Evolutionary conservation across 306 rosid species (phyloP).

Genomic region (Cicer cuneatum): DNA sequence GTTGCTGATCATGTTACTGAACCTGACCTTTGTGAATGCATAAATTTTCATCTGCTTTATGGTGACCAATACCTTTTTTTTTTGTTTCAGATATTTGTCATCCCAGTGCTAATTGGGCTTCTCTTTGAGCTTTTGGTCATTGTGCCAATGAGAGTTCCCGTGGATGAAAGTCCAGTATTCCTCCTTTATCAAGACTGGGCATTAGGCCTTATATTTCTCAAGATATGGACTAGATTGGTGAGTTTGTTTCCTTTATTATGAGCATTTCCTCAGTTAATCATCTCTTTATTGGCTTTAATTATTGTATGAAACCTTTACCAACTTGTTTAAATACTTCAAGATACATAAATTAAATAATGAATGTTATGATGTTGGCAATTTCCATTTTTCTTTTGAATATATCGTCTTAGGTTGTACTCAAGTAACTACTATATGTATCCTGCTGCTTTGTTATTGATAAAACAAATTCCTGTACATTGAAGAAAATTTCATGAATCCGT

Average conservation of each 20-base stretch:
- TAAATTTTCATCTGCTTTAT: conserved; percentile 22
- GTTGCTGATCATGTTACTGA: conserved; percentile 17
- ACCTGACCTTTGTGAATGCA: neutral
- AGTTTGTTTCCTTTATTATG: conserved; percentile 44
- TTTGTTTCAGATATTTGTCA: conserved; percentile 77
- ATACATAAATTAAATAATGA: conserved; percentile 5
- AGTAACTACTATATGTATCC: conserved; percentile 13
- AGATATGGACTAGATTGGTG: conserved; percentile 99
- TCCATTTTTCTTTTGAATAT: neutral
- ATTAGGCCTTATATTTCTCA: conserved; percentile 94
- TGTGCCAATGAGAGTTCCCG: conserved; percentile 98
- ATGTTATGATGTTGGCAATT: neutral
- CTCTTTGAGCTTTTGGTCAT: conserved; percentile 99
- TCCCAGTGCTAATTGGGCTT: conserved; percentile 92
- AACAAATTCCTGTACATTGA: conserved; percentile 8
- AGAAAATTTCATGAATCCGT: conserved; percentile 7
- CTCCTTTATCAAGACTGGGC: conserved; percentile 99
- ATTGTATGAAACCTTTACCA: neutral
- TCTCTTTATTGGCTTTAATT: conserved; percentile 16
- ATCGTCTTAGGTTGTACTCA: conserved; percentile 1
- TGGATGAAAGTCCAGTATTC: conserved; percentile 99
- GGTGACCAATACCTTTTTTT: conserved; percentile 25
- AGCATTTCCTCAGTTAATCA: conserved; percentile 6
- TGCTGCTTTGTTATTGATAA: conserved; percentile 25
- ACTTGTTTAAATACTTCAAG: conserved; percentile 19